phyloP scores from a whole-genome alignment of 108 stramenopile genomes.

The Cyclotella atomus region DNA sequence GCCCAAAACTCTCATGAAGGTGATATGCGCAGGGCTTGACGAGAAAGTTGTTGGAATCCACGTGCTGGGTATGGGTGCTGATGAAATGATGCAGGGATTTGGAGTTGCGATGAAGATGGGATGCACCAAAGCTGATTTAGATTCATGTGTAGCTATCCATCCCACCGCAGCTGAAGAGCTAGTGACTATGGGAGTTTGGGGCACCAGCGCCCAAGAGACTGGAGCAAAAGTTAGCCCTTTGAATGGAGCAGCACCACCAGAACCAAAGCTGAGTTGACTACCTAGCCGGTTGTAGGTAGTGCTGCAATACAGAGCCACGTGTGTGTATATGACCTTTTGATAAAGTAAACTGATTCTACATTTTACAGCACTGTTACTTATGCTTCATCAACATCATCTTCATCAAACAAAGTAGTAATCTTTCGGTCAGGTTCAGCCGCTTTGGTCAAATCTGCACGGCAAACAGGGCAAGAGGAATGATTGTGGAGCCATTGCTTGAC shows the following conservation, averaged over 20 bases:
- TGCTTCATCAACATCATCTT: no score
- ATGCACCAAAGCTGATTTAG: slow-evolving; percentile 96
- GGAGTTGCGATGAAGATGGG: slow-evolving; percentile 93
- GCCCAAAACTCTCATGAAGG: slow-evolving; percentile 92
- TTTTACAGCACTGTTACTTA: no score
- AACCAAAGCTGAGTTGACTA: slow-evolving; percentile 51
- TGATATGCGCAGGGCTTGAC: slow-evolving; percentile 83
- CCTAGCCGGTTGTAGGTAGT: slow-evolving; percentile 15
- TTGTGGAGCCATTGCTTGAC: slow-evolving; percentile 32
- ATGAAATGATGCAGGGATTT: slow-evolving; percentile 97
- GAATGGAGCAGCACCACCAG: slow-evolving; percentile 65
- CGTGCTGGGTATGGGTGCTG: slow-evolving; percentile 91
- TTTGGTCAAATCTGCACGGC: slow-evolving; percentile 6
- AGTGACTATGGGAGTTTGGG: slow-evolving; percentile 91
- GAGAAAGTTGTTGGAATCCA: slow-evolving; percentile 95
- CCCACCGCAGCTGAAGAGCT: slow-evolving; percentile 93
- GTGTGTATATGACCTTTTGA: no score
- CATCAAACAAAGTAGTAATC: no score
- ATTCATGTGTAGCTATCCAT: slow-evolving; percentile 94
- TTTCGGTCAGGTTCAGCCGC: no score
- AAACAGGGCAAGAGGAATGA: slow-evolving; percentile 28
- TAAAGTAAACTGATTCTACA: no score
- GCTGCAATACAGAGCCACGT: background rate
- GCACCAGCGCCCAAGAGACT: slow-evolving; percentile 64
- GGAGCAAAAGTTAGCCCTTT: slow-evolving; percentile 76